phyloP scores from a whole-genome alignment of 805 yeast genomes.

The Hanseniaspora vineae region DNA sequence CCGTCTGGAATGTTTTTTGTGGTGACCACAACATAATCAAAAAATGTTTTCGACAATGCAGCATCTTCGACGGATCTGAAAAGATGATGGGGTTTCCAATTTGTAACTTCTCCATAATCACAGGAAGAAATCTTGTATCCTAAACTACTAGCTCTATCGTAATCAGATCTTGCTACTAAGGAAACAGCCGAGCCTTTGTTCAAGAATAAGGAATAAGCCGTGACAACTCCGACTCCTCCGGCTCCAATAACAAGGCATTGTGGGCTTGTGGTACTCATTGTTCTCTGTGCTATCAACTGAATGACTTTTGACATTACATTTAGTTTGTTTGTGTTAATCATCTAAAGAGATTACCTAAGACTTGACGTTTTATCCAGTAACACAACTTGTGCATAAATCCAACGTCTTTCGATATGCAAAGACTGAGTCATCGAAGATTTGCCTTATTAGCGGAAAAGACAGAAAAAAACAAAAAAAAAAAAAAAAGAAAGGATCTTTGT shows the following conservation, averaged over 20 bases:
- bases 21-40: slow-evolving; percentile 48
- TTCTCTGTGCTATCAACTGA: background rate
- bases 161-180: slow-evolving; percentile 53
- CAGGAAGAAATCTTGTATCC: slow-evolving; percentile 52
- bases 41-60: slow-evolving; percentile 26
- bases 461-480: too few species aligned
- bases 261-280: slow-evolving; percentile 6
- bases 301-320: background rate
- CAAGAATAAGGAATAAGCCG: slow-evolving; percentile 47
- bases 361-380: too few species aligned
- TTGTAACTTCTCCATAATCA: slow-evolving; percentile 43
- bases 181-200: slow-evolving; percentile 41
- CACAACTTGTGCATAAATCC: too few species aligned
- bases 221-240: slow-evolving; percentile 79
- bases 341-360: too few species aligned
- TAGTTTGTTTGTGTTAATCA: too few species aligned
- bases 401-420: too few species aligned
- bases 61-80: slow-evolving; percentile 36
- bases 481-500: too few species aligned
- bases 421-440: too few species aligned
- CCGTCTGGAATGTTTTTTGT: slow-evolving; percentile 64
- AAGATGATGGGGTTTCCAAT: slow-evolving; percentile 48
- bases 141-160: slow-evolving; percentile 32
- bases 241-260: slow-evolving; percentile 57
- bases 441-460: too few species aligned